Evolutionary conservation across 83 land plant genomes (phyloP).

Genomic region (Picea engelmannii): DNA sequence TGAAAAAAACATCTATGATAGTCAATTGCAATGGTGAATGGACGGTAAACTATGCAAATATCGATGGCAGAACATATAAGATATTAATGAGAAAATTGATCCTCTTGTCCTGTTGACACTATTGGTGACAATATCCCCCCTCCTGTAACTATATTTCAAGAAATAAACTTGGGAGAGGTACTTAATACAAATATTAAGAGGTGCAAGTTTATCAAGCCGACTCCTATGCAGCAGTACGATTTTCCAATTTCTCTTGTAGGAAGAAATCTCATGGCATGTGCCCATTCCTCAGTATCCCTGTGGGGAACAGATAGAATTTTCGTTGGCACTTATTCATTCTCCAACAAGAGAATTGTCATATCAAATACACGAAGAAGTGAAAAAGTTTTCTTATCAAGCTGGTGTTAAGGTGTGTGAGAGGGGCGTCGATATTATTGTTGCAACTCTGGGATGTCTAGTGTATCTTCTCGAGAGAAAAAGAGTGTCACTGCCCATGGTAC

Average conservation of each 20-base stretch:
- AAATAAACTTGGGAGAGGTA: constrained; percentile 81
- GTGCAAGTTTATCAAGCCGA: constrained; percentile 93
- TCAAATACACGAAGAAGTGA: constrained; percentile 81
- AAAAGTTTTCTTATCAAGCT: constrained; percentile 72
- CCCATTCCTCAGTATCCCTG: constrained; percentile 54
- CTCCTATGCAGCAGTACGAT: constrained; percentile 94
- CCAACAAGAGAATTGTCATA: constrained; percentile 80
- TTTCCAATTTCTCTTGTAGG: constrained; percentile 90
- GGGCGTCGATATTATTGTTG: no score
- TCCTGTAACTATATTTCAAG: constrained; percentile 84
- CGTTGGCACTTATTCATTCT: constrained; percentile 73
- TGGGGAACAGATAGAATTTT: constrained; percentile 57
- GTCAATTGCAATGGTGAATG: no score
- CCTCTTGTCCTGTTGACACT: constrained; percentile 92
- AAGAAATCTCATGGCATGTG: constrained; percentile 97
- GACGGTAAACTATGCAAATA: no score
- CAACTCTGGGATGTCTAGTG: no score
- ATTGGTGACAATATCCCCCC: constrained; percentile 91
- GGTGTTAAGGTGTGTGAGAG: constrained; percentile 69
- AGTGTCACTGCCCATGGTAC: no score
- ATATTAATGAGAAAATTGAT: no score
- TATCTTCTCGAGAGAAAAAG: no score
- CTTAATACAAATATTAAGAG: constrained; percentile 77
- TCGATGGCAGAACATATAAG: no score
- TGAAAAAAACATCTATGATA: no score